Evolutionary conservation across 1,139 yeast genomes (phyloP).

Genomic region (Scheffersomyces segobiensis): DNA sequence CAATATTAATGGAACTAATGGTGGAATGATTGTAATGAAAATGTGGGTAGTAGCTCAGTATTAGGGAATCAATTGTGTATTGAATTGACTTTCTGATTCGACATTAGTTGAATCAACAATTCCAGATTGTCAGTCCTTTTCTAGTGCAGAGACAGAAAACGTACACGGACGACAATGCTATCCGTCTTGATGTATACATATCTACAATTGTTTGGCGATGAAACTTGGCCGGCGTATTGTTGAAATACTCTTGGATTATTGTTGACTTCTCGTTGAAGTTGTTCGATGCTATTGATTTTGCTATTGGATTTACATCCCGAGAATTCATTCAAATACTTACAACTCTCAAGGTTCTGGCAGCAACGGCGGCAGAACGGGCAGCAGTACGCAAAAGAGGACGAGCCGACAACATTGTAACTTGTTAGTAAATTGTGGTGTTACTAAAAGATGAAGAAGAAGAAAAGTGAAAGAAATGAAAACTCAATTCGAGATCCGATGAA

Average conservation of each 20-base stretch:
- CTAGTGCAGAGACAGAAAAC: neutral
- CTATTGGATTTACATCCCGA: neutral
- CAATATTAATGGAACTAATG: neutral
- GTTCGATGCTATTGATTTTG: neutral
- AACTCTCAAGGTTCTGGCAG: slow-evolving; percentile 62
- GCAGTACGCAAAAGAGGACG: slow-evolving; percentile 84
- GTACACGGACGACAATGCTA: neutral
- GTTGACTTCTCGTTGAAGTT: neutral
- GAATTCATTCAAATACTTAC: slow-evolving; percentile 45
- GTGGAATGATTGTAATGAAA: neutral
- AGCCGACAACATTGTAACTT: slow-evolving; percentile 62
- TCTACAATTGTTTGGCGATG: neutral
- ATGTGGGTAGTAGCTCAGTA: neutral
- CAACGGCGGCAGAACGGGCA: slow-evolving; percentile 73
- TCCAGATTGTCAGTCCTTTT: neutral
- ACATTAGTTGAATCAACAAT: too few relatives aligned
- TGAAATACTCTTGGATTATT: neutral
- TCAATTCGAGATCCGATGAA: neutral
- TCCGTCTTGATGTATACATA: neutral
- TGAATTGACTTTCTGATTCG: neutral
- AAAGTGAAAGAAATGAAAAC: slow-evolving; percentile 1
- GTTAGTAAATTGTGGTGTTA: slow-evolving; percentile 8
- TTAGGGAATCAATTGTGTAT: neutral
- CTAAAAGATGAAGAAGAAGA: slow-evolving; percentile 11
- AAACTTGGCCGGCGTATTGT: neutral